Conservation (phyloP, 2,329 filamentous ascomycete species). For the Aspergillus quadrilineatus region DNA sequence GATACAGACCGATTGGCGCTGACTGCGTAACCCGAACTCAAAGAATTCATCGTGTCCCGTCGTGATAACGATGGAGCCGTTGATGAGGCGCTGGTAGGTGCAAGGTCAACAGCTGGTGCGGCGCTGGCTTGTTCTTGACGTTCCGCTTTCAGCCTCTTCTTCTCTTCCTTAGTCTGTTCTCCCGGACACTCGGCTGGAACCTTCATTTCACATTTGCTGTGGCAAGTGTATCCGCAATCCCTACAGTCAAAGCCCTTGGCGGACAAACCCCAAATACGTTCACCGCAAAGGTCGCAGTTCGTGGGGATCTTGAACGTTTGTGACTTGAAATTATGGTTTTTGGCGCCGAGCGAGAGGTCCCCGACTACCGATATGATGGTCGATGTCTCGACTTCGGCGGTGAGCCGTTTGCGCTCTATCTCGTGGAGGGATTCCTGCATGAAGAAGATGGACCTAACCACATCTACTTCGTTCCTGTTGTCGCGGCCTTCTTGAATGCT, state of each 20-base stretch:
- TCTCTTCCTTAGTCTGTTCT: slow-evolving; percentile 89
- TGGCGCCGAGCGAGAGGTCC: slow-evolving; percentile 86
- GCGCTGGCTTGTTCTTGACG: slow-evolving; percentile 76
- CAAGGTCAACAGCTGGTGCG: slow-evolving; percentile 38
- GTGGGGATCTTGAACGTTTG: slow-evolving; percentile 99
- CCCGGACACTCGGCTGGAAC: slow-evolving; percentile 94
- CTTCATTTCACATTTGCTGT: slow-evolving; percentile 99
- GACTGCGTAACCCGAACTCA: slow-evolving; percentile 83
- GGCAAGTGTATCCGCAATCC: slow-evolving; percentile 96
- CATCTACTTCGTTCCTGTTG: slow-evolving; percentile 81
- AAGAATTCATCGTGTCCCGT: slow-evolving; percentile 84
- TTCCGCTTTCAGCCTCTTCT: slow-evolving; percentile 86
- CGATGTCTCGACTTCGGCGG: slow-evolving; percentile 86
- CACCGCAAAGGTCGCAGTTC: slow-evolving; percentile 94
- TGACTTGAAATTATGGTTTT: slow-evolving; percentile 97
- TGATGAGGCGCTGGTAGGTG: slow-evolving; percentile 41
- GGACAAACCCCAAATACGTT: slow-evolving; percentile 94
- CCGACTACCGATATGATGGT: slow-evolving; percentile 91
- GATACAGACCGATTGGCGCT: slow-evolving; percentile 75
- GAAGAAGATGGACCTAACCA: slow-evolving; percentile 78
- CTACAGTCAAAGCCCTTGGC: slow-evolving; percentile 95
- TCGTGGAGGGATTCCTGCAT: slow-evolving; percentile 84
- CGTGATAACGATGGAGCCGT: slow-evolving; percentile 70
- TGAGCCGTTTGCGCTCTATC: slow-evolving; percentile 77
- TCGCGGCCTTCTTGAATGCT: slow-evolving; percentile 79